phyloP scores from a whole-genome alignment of 1,139 yeast genomes.

The Blastobotrys raffinosifermentans region DNA sequence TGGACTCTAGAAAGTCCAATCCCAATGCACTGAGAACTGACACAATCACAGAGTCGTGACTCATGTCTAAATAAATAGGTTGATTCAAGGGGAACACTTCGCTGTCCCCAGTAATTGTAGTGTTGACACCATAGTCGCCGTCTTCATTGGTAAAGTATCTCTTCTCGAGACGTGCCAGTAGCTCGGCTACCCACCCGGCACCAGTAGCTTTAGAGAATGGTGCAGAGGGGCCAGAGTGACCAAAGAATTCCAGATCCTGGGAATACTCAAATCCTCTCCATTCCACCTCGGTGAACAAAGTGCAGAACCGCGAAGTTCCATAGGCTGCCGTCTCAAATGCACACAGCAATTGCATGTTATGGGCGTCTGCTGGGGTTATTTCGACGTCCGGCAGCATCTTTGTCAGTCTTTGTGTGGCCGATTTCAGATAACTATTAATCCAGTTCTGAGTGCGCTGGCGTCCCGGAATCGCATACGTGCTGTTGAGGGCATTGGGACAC shows the following conservation, averaged over 20 bases:
- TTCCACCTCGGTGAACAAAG: conserved; percentile 44
- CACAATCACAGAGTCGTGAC: conserved; percentile 38
- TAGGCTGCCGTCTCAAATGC: conserved; percentile 46
- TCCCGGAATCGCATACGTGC: conserved; percentile 19
- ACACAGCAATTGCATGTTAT: conserved; percentile 41
- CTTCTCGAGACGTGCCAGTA: conserved; percentile 33
- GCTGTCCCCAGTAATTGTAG: conserved; percentile 28
- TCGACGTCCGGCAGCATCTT: conserved; percentile 39
- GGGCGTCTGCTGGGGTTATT: conserved; percentile 37
- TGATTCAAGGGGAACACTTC: conserved; percentile 38
- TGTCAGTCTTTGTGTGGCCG: conserved; percentile 40
- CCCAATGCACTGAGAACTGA: conserved; percentile 38
- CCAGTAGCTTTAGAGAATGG: conserved; percentile 38
- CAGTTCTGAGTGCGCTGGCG: conserved; percentile 23
- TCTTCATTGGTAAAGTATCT: conserved; percentile 24
- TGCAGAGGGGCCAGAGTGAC: conserved; percentile 19
- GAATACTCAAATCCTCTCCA: conserved; percentile 46
- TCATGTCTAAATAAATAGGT: conserved; percentile 39
- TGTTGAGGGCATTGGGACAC: conserved; percentile 35
- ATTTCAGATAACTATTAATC: conserved; percentile 35
- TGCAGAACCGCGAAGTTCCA: conserved; percentile 45
- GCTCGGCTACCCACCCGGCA: conserved; percentile 39
- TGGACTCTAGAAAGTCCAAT: conserved; percentile 33
- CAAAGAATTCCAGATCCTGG: conserved; percentile 39
- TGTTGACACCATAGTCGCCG: conserved; percentile 34